Base-by-base conservation (phyloP, 805 yeast genomes). In the Candida patagonica region DNA sequence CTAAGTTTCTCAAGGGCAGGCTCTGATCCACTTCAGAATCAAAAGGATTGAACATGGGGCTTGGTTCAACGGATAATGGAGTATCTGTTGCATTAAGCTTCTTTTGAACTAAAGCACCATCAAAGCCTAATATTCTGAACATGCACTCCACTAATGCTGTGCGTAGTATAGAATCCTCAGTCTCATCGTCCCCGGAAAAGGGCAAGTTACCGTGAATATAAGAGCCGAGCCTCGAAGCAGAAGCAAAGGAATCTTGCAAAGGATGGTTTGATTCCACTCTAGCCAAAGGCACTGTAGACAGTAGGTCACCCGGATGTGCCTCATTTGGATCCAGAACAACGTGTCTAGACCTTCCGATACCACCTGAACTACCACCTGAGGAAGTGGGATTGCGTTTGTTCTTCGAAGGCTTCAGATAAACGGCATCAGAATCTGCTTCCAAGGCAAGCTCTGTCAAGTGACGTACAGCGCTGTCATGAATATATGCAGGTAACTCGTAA, bases 301-400 rank as follows among this genome's bases (percentile, higher is more conserved):
- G 61, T 38, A 87, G 65, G 55, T 86, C 95, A 22, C 95, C 95
- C 0, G 95, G 95, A 52, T 81, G 85, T 13, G 78, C 63, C 3
- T 73, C 61, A 35, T 50, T 53, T 12, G 59, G 53, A 33, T 53
- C 49, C 35, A 53, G 32, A 22, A 46, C 42, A 10, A 47, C 57
- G 30, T 50, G 56, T 7, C 48, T 42, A 0, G 53, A 49, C 42
- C 51, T 30, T 42, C 44, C 19, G 25, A 31, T 29, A 30, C 19
- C 12, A 47, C 36, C 13, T 5, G 23, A 4, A 6, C n/a, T 17
- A 17, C n/a, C 20, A 5, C 24, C 12, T 4, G 5, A 4, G 33
- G 33, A n/a, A 15, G 40, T 36, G n/a, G 37, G 30, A 23, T 40
- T 40, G 30, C 32, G 37, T 20, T 35, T 35, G 9, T 23, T 31